phyloP scores from a whole-genome alignment of 108 stramenopile species.

The Pelagomonas calceolata region DNA sequence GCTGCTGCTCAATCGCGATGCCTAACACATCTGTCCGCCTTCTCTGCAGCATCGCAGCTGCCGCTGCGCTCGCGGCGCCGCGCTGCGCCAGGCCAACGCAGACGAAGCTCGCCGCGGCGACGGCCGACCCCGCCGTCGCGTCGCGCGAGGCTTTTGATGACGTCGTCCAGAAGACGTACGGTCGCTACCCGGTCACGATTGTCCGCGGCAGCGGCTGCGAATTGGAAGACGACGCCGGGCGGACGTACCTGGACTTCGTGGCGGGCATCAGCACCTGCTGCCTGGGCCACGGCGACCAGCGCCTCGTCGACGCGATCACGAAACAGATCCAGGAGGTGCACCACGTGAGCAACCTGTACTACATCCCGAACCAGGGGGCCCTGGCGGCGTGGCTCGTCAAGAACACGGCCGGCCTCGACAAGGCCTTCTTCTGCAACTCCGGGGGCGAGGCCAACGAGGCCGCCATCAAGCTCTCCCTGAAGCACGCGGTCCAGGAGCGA shows the following conservation, averaged over 20 bases:
- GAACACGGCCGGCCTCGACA: slow-evolving; percentile 45
- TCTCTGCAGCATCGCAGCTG: too few relatives aligned
- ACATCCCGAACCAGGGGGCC: slow-evolving; percentile 72
- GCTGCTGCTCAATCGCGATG: too few relatives aligned
- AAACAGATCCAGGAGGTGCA: slow-evolving; percentile 73
- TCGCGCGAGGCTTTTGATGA: too few relatives aligned
- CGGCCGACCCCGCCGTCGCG: too few relatives aligned
- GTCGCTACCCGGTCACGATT: slow-evolving; percentile 70
- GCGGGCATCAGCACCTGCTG: slow-evolving; percentile 90
- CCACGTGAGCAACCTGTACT: slow-evolving; percentile 87
- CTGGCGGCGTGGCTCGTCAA: slow-evolving; percentile 81
- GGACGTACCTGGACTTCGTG: slow-evolving; percentile 82
- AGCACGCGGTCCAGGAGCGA: slow-evolving; percentile 67
- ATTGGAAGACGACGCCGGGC: slow-evolving; percentile 66
- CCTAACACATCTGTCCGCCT: too few relatives aligned
- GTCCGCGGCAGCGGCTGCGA: slow-evolving; percentile 61
- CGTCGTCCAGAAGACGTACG: slow-evolving; percentile 11
- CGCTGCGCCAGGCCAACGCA: too few relatives aligned
- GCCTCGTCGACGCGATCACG: slow-evolving; percentile 58
- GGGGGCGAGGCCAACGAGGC: slow-evolving; percentile 96
- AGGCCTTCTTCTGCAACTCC: slow-evolving; percentile 95
- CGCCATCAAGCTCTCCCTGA: slow-evolving; percentile 84
- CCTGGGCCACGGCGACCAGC: slow-evolving; percentile 77
- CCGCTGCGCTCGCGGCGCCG: too few relatives aligned
- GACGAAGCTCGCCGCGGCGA: too few relatives aligned